These are phyloP conservation scores for Tylopilus sp. DNA, from an alignment of 1,284 basidiomycete species.

Conservation along the genomic window DNA sequence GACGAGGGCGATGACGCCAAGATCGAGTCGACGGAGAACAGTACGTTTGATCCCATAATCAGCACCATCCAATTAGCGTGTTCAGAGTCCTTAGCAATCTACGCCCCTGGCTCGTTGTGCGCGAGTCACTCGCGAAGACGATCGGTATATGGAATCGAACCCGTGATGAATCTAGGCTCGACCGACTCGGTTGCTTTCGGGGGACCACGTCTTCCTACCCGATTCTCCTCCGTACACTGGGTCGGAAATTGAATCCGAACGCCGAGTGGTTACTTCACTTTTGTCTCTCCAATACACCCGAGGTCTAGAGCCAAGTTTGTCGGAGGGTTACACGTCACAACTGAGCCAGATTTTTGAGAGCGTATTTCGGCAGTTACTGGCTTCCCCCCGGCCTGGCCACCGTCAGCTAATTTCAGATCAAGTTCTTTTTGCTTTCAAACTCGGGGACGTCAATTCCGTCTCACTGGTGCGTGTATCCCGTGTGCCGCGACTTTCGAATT, in stretches of 20 bases:
- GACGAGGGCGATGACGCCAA: slow-evolving; percentile 2
- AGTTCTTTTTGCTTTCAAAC: slow-evolving; percentile 1
- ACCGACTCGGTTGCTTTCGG: slow-evolving; percentile 5
- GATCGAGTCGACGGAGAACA: slow-evolving; percentile 5
- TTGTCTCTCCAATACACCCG: neutral
- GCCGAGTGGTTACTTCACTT: neutral
- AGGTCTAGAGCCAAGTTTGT: too few species aligned
- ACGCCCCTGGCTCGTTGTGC: neutral
- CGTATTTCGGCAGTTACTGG: neutral
- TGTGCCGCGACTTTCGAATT: neutral
- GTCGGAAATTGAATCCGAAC: slow-evolving; percentile 12
- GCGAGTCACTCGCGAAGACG: slow-evolving; percentile 14
- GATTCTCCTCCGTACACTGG: slow-evolving; percentile 1
- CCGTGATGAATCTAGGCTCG: slow-evolving; percentile 3
- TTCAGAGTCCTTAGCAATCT: neutral
- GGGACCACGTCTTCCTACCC: slow-evolving; percentile 7
- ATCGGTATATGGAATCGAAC: slow-evolving; percentile 3
- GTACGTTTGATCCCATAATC: slow-evolving; percentile 8
- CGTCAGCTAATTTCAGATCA: neutral
- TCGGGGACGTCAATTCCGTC: neutral
- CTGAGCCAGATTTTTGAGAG: neutral
- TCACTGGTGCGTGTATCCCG: neutral
- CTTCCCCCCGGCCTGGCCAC: neutral
- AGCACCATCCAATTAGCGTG: slow-evolving; percentile 1
- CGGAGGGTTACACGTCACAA: too few species aligned